Base-by-base conservation (phyloP, 2,329 filamentous ascomycete species). In the Fusarium luffae region DNA sequence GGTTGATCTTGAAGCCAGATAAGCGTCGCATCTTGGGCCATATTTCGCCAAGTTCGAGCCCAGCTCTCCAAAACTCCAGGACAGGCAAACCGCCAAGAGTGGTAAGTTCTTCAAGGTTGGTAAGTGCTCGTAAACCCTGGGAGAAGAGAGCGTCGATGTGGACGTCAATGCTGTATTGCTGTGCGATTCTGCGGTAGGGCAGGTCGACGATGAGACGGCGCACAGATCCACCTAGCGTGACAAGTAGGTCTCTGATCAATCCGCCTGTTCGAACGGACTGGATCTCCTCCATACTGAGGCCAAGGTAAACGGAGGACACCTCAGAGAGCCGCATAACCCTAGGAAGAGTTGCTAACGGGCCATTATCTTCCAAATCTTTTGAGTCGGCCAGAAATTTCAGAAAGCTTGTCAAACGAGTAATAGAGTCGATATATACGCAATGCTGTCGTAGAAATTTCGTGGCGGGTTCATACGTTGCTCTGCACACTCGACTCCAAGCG, bases 181-280 rank as follows among this genome's bases (percentile, higher is more conserved):
- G 55, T 5, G 50, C 44, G 9, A 63, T 28, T 30, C 52, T 58
- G 14, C 65, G 69, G 13, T 56, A 63, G 1, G 68, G 68, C 4
- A 71, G 23, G 30, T 71, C 68, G 14, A 71, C 8, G 10, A 71
- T 59, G 4, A 71, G 42, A 3, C 65, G 64, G 19, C 60, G 65
- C 2, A 71, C 14, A 0, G 69, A 71, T 14, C 23, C 18, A 5
- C 68, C 50, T 1, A 71, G 41, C 7, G 34, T 19, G 8, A 49
- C 13, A 5, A 71, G 52, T 1, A 71, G 16, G 14, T 69, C 54
- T 2, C 67, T 48, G 2, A 71, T 34, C 0, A 59, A 19, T 4
- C 51, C 51, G 1, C 14, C 21, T 1, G 37, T 34, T 16, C 43
- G 13, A 32, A 49, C 4, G 0, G 54, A 46, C 25, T 56, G 55